phyloP scores from a whole-genome alignment of 75 land plant genomes.

The Selaginella tamariscina region DNA sequence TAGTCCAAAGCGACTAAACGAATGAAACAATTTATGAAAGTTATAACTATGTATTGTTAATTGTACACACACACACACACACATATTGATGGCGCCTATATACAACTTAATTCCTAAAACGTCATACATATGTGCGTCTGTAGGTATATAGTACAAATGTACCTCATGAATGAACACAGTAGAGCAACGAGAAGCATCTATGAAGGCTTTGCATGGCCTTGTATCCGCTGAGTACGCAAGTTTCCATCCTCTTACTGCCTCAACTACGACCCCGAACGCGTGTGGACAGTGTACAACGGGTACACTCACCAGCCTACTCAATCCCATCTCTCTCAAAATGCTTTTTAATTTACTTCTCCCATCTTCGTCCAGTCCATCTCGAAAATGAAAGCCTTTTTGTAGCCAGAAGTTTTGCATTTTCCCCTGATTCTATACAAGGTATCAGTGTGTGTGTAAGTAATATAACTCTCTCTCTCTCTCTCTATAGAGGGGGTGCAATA shows the following conservation, averaged over 20 bases:
- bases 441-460: no score
- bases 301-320: conserved; percentile 55
- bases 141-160: not conserved
- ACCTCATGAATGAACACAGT: conserved; percentile 96
- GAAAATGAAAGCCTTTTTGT: conserved; percentile 38
- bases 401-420: conserved; percentile 64
- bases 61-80: no score
- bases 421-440: no score
- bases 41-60: no score
- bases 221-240: conserved; percentile 97
- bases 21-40: no score
- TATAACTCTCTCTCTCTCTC: no score
- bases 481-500: no score
- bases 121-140: not conserved
- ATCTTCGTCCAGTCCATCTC: conserved; percentile 24
- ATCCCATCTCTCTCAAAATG: conserved; percentile 44
- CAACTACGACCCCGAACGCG: conserved; percentile 75
- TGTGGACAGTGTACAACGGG: conserved; percentile 91
- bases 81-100: no score
- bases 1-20: no score
- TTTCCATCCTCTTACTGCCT: conserved; percentile 79
- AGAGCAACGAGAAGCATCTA: conserved; percentile 75
- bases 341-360: conserved; percentile 40
- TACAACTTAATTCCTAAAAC: not conserved
- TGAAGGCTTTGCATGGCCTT: conserved; percentile 71